Evolutionary conservation across 768 basidiomycete genomes (phyloP), one percentile per base, ranked within the genome.

Genomic region (Amanita brunnescens): DNA sequence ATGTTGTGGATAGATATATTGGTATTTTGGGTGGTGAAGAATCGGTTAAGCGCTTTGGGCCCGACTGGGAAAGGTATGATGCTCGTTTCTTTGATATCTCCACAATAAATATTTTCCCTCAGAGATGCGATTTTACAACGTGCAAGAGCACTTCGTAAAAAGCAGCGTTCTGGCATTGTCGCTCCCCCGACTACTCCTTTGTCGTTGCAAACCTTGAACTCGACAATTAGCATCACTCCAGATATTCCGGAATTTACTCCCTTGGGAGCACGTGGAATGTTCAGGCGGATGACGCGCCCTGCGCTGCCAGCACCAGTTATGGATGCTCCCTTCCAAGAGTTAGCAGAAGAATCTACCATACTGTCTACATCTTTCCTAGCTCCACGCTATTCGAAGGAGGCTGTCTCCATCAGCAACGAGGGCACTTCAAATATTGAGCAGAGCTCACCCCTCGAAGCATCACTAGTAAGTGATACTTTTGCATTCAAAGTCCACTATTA

Each of bases 1-100:
- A 72, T 24, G 86, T 93, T 1, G 76, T 87, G 26, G 67, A 68
- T 26, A 70, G 81, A 37, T 93, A 87, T 60, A 57, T 76, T 12
- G 62, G 62, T 26, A 51, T 74, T 38, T 62, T 78, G 21, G 81
- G 80, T 10, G 79, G 81, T 1, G 61, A 64, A 24, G 64, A 69
- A 0, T 58, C 66, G 1, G 39, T 78, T 5, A 52, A 58, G 1
- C 56, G 47, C n/a, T 72, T 73, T 43, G 80, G 80, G 0, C 64
- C 73, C 1, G 65, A 63, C 0, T 89, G 86, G 85, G 67, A 70
- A 8, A 68, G 73, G 87, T 88, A 58, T 33, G 78, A 64, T 34
- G 46, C 16, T 12, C 39, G 40, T 46, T 52, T 49, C 30, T 14
- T 6, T 40, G 39, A 18, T 51, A 23, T 21, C 26, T 42, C 6